phyloP scores from a whole-genome alignment of 495 filamentous ascomycete species.

The Aeminium ludgeri region DNA sequence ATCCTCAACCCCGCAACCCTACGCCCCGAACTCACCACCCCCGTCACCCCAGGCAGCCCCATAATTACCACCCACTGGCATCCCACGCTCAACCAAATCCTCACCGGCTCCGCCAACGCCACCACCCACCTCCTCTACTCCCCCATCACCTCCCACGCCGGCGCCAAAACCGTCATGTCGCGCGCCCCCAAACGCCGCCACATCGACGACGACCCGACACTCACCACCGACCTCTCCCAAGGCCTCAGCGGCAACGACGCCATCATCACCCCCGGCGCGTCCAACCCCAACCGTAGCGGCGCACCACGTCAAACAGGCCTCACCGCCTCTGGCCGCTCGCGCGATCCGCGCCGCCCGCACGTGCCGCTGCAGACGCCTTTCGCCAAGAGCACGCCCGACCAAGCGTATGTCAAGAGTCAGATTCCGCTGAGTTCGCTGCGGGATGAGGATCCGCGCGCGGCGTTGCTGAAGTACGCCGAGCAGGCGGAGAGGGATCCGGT shows the following conservation, averaged over 20 bases:
- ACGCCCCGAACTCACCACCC: slow-evolving; percentile 63
- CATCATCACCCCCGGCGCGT: slow-evolving; percentile 48
- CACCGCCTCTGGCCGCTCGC: slow-evolving; percentile 61
- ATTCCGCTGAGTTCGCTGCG: slow-evolving; percentile 89
- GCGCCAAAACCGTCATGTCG: slow-evolving; percentile 78
- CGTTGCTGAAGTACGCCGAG: slow-evolving; percentile 85
- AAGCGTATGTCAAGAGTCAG: slow-evolving; percentile 68
- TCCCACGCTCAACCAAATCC: slow-evolving; percentile 83
- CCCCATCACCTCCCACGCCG: slow-evolving; percentile 59
- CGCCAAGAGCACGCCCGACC: slow-evolving; percentile 77
- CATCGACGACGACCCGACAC: slow-evolving; percentile 74
- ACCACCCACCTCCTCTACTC: slow-evolving; percentile 84
- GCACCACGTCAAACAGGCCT: slow-evolving; percentile 56
- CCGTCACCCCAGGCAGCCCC: slow-evolving; percentile 66
- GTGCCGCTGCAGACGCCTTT: slow-evolving; percentile 78
- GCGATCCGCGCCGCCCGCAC: slow-evolving; percentile 67
- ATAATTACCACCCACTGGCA: slow-evolving; percentile 84
- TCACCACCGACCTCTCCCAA: slow-evolving; percentile 63
- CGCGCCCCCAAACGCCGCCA: slow-evolving; percentile 87
- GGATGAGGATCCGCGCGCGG: slow-evolving; percentile 91
- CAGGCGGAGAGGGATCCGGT: slow-evolving; percentile 83
- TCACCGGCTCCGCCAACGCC: slow-evolving; percentile 80
- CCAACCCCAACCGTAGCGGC: slow-evolving; percentile 32
- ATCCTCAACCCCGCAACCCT: slow-evolving; percentile 87
- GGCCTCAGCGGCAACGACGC: slow-evolving; percentile 67